These are phyloP conservation scores for Aspergillus sojae DNA, from an alignment of 2,329 filamentous ascomycete genomes.

Conservation along the genomic window DNA sequence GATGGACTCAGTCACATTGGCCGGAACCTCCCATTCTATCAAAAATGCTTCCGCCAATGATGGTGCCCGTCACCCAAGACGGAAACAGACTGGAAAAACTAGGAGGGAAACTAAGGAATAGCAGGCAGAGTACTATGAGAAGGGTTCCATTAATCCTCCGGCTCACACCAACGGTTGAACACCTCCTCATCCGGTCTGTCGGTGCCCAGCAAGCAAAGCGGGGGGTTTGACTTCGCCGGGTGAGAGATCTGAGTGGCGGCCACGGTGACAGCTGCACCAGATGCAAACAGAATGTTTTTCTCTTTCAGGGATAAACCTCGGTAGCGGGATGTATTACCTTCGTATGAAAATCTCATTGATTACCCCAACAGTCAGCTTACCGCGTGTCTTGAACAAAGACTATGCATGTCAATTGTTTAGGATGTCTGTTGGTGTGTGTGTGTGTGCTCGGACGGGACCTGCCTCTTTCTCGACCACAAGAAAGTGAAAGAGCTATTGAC, in stretches of 20 bases:
- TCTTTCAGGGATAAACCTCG: not conserved
- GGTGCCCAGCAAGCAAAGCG: constrained; percentile 11
- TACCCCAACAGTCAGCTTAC: not conserved
- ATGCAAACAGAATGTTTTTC: not conserved
- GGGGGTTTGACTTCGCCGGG: constrained; percentile 5
- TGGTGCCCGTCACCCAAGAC: not conserved
- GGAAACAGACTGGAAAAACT: not conserved
- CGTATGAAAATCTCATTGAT: not conserved
- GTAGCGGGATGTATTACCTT: not conserved
- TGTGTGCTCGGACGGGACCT: not conserved
- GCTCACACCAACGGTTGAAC: constrained; percentile 10
- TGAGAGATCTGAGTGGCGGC: constrained; percentile 18
- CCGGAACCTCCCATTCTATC: not conserved
- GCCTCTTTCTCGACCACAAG: not conserved
- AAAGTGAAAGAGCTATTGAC: not conserved
- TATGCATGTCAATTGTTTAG: not conserved
- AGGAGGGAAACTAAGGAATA: too few species aligned
- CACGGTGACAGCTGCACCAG: constrained; percentile 15
- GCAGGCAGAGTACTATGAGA: not conserved
- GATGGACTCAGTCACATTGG: not conserved
- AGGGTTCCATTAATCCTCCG: not conserved
- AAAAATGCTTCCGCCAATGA: not conserved
- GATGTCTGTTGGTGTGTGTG: not conserved
- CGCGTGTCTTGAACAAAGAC: not conserved
- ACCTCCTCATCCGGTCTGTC: constrained; percentile 19